phyloP scores from a whole-genome alignment of 495 filamentous ascomycete genomes.

The Xylaria grammica region DNA sequence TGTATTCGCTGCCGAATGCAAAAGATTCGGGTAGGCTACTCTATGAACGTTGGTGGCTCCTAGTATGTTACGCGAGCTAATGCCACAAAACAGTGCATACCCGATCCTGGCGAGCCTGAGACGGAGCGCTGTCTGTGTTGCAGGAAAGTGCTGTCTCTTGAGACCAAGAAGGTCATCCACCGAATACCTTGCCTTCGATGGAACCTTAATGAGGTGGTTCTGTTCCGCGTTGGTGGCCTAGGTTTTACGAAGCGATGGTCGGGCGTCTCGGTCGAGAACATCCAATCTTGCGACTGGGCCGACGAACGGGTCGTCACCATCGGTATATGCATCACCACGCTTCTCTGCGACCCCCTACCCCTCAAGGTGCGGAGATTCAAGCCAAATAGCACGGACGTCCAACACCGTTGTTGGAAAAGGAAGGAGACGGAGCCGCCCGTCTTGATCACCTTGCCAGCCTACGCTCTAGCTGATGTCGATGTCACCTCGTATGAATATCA shows the following conservation, averaged over 20 bases:
- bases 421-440: constrained; percentile 23
- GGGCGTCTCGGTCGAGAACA: constrained; percentile 43
- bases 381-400: constrained; percentile 36
- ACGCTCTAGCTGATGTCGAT: constrained; percentile 42
- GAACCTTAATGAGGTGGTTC: constrained; percentile 42
- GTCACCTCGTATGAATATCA: constrained; percentile 39
- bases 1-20: constrained; percentile 54
- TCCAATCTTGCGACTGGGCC: constrained; percentile 35
- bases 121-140: constrained; percentile 44
- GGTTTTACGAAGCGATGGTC: constrained; percentile 45
- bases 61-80: constrained; percentile 20
- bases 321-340: constrained; percentile 39
- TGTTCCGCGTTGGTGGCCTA: constrained; percentile 47
- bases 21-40: constrained; percentile 45
- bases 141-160: constrained; percentile 33
- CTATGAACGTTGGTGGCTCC: constrained; percentile 16
- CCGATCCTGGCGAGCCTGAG: constrained; percentile 35
- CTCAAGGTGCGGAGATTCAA: constrained; percentile 42
- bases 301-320: constrained; percentile 32
- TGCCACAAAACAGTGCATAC: constrained; percentile 29
- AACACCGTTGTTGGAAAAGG: constrained; percentile 37
- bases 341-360: constrained; percentile 31
- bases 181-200: constrained; percentile 45
- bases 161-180: constrained; percentile 53
- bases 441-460: constrained; percentile 35